phyloP scores from a whole-genome alignment of 306 rosid genomes.

The Hylodesmum podocarpum region DNA sequence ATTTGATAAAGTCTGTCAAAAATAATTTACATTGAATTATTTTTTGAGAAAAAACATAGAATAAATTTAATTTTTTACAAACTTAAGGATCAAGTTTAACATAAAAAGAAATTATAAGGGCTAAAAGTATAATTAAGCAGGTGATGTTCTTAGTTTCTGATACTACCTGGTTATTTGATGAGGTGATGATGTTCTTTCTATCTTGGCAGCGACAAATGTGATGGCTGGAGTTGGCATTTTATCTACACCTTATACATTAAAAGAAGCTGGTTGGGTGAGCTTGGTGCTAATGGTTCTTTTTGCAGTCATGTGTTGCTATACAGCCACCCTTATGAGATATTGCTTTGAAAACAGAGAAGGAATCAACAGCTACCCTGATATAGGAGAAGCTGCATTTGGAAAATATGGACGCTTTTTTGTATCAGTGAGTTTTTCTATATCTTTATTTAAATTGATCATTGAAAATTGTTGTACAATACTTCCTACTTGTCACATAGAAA shows the following conservation, averaged over 20 bases:
- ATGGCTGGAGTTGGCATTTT: constrained; percentile 84
- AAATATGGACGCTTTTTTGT: constrained; percentile 63
- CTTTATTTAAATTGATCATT: background rate
- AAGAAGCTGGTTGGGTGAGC: constrained; percentile 81
- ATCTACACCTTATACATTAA: constrained; percentile 67
- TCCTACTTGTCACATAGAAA: background rate
- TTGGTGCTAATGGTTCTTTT: constrained; percentile 58
- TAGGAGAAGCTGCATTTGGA: constrained; percentile 92
- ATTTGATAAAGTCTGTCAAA: too few relatives aligned
- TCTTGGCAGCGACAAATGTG: constrained; percentile 64
- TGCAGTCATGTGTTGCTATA: constrained; percentile 70
- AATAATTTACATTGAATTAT: too few relatives aligned
- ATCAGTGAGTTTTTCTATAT: constrained; percentile 59
- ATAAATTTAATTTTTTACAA: too few relatives aligned
- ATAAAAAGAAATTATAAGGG: too few relatives aligned
- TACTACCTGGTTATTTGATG: background rate
- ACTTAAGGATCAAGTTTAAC: too few relatives aligned
- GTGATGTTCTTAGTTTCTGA: background rate
- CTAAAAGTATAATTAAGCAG: too few relatives aligned
- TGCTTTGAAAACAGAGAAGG: constrained; percentile 75
- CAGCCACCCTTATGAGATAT: constrained; percentile 70
- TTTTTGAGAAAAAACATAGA: too few relatives aligned
- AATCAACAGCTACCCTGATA: constrained; percentile 63
- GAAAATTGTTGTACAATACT: background rate
- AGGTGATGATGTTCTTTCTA: background rate